Evolutionary conservation across 495 filamentous ascomycete genomes (phyloP), one percentile per base, ranked within the genome.

Genomic region (Penicillium turbatum): DNA sequence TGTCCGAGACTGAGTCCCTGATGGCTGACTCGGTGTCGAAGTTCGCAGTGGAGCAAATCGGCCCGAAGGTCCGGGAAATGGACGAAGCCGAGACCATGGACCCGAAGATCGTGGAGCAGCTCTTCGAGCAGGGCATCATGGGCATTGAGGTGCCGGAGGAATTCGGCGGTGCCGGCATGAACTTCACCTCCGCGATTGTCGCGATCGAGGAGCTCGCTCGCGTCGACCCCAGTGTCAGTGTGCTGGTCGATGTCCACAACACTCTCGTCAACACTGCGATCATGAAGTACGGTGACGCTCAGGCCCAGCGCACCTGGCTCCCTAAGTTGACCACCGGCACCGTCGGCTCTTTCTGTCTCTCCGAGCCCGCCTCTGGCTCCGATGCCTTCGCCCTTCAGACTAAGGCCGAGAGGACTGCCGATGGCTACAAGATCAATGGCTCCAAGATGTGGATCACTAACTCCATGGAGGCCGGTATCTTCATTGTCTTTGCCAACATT

Each of bases 381-480:
- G 93, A 99, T 71, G 95, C 93, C 15, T 99, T 99, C 67, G 95
- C 95, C 0, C 82, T 99, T 46, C 84, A 88, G 54, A 97, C 93
- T 47, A 87, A 87, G 67, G 93, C 93, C 24, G 77, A 79, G 59
- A 86, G 85, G 69, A 87, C 83, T 24, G 79, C 86, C 32, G 82
- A 85, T 56, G 89, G 91, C 15, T 97, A 89, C 72, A 86, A 80
- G 69, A 86, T 99, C 67, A 88, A 83, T 48, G 93, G 93, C 44
- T 83, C 81, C 66, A 99, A 99, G 80, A 97, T 97, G 92, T 99
- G 93, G 93, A 99, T 99, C 71, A 97, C 93, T 54, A 99, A 97
- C 74, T 82, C 86, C 46, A 85, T 90, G 75, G 95, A 99, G 75
- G 85, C 92, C 3, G 87, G 84, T 38, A 86, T 97, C 73, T 99